phyloP scores from a whole-genome alignment of 2,329 filamentous ascomycete species.

The Colletotrichum trifolii region DNA sequence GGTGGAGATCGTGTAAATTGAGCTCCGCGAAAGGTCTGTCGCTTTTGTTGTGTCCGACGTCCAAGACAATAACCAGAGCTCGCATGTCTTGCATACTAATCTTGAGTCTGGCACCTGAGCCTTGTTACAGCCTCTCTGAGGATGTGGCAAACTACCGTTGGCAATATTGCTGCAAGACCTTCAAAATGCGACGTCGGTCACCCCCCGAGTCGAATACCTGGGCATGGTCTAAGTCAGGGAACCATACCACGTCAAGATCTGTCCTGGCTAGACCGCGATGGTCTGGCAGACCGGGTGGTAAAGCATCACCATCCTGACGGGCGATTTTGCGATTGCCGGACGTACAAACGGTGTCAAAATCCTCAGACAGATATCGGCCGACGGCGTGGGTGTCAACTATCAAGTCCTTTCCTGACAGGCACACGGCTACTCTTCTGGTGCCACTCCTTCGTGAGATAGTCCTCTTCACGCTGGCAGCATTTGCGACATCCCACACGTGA shows the following conservation, averaged over 20 bases:
- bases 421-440: conserved; percentile 62
- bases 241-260: conserved; percentile 70
- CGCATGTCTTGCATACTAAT: too few species aligned
- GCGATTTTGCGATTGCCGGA: conserved; percentile 36
- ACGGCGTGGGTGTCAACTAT: conserved; percentile 72
- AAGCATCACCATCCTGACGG: conserved; percentile 30
- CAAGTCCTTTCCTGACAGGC: conserved; percentile 68
- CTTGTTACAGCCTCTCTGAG: background rate
- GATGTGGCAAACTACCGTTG: background rate
- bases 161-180: conserved; percentile 14
- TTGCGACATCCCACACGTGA: conserved; percentile 10
- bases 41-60: background rate
- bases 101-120: too few species aligned
- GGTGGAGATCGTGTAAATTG: conserved; percentile 57
- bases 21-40: background rate
- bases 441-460: conserved; percentile 35
- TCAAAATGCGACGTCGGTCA: conserved; percentile 44
- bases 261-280: conserved; percentile 36
- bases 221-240: conserved; percentile 70
- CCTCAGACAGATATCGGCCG: conserved; percentile 61
- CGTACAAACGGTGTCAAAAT: conserved; percentile 31
- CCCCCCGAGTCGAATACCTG: conserved; percentile 64
- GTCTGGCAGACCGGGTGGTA: background rate
- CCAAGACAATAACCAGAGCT: too few species aligned
- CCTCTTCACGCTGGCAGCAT: background rate